Conservation (phyloP, 1,139 yeast species). For the Yamadazyma trypodendri region DNA sequence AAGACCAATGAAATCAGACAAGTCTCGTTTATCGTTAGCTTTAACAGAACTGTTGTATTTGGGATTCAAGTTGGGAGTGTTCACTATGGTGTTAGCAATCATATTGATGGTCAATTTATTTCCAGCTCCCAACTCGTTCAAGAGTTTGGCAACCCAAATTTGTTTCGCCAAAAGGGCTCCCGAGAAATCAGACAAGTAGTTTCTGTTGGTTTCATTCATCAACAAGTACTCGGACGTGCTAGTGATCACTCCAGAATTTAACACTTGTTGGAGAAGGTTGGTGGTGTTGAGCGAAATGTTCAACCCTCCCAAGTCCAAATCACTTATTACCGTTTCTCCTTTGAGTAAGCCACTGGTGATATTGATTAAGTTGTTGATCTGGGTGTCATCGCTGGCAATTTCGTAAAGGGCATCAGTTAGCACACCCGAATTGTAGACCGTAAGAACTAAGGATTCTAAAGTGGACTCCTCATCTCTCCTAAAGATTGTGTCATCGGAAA, state of each 20-base stretch:
- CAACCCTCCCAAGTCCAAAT: slow-evolving; percentile 16
- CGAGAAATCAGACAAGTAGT: slow-evolving; percentile 22
- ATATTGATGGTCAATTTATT: slow-evolving; percentile 26
- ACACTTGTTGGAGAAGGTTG: slow-evolving; percentile 19
- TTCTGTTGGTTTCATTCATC: slow-evolving; percentile 29
- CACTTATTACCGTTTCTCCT: slow-evolving; percentile 8
- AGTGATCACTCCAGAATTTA: slow-evolving; percentile 26
- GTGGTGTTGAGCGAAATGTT: slow-evolving; percentile 24
- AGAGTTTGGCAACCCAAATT: slow-evolving; percentile 28
- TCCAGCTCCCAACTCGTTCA: slow-evolving; percentile 34
- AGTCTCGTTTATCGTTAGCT: slow-evolving; percentile 9
- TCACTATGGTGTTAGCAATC: slow-evolving; percentile 26
- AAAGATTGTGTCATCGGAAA: slow-evolving; percentile 11
- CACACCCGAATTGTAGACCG: slow-evolving; percentile 30
- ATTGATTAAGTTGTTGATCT: slow-evolving; percentile 25
- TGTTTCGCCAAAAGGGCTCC: slow-evolving; percentile 26
- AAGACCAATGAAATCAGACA: slow-evolving; percentile 1
- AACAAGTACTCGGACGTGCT: slow-evolving; percentile 26
- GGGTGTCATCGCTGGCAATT: slow-evolving; percentile 23
- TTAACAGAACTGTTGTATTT: slow-evolving; percentile 15
- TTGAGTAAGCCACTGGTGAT: slow-evolving; percentile 16
- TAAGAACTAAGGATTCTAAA: slow-evolving; percentile 21
- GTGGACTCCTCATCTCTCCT: slow-evolving; percentile 20
- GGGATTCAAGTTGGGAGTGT: slow-evolving; percentile 26
- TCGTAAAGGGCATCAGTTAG: slow-evolving; percentile 28